A percentile compares a stretch with the other conserved stretches of the same genome.
Conservation (phyloP, 2,329 filamentous ascomycete species). For the Fusarium decemcellulare region DNA sequence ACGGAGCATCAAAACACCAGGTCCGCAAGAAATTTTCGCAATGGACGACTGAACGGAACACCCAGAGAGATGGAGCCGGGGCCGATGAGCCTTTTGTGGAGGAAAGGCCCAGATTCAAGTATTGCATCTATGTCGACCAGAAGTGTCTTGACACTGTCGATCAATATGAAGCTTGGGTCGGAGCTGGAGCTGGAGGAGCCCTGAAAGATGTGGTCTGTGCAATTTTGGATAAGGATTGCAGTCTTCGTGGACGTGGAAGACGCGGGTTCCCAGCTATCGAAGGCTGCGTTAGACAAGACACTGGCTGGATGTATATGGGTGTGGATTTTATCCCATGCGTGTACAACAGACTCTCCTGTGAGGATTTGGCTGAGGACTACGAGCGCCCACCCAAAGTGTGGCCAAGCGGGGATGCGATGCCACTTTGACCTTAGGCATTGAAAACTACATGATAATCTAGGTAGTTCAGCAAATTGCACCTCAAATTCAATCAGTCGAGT, state of each 20-base stretch:
- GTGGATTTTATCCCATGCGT: background rate
- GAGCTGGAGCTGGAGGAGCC: background rate
- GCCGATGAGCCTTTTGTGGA: background rate
- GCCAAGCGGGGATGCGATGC: background rate
- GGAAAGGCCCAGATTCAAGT: background rate
- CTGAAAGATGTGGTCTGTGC: background rate
- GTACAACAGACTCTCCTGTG: constrained; percentile 1
- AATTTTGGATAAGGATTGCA: background rate
- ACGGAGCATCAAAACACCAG: constrained; percentile 11
- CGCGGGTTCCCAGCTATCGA: background rate
- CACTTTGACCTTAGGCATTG: background rate
- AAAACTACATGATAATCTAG: no score
- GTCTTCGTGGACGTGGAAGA: background rate
- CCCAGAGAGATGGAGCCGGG: constrained; percentile 3
- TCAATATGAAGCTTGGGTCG: background rate
- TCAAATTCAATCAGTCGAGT: no score
- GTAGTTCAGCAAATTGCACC: no score
- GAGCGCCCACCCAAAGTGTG: background rate
- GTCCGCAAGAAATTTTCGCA: constrained; percentile 5
- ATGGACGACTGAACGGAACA: background rate
- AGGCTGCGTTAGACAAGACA: constrained; percentile 3
- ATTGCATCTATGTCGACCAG: constrained; percentile 3
- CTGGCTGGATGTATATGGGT: constrained; percentile 16
- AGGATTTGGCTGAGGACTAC: background rate
- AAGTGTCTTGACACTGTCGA: background rate